Evolutionary conservation across 1,284 basidiomycete genomes (phyloP), one percentile per base, ranked within the genome.

Genomic region (Stygiomarasmius scandens): DNA sequence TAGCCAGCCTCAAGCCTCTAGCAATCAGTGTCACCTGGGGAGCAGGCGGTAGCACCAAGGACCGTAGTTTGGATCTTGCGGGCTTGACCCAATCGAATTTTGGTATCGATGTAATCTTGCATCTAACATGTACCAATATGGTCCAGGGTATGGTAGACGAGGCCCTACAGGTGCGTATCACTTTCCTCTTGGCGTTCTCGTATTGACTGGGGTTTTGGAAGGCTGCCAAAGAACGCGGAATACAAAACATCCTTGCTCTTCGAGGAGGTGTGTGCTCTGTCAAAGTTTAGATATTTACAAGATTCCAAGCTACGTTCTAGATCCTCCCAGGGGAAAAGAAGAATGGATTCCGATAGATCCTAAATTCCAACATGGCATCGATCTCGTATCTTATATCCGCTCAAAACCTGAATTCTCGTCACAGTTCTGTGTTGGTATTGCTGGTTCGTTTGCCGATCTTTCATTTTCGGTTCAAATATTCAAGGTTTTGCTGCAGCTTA

Each of bases 111-210:
- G 93, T 94, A 0, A 85, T 98, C 60, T 77, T 99, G 66, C 97
- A 99, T 78, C 73, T 99, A 63, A 99, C 97, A 16, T 99, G 97
- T 77, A 99, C 97, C 20, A 99, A 99, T 72, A 96, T 97, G 92
- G 83, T 89, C 63, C 84, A 90, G 61, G 93, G 91, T 22, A 87
- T 89, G 74, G 86, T 99, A 5, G 94, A 98, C 70, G 81, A 88
- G 44, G 90, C 90, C 20, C 74, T 99, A 48, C 82, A 84, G 74
- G 95, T 96, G 69, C 56, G 75, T 70, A 38, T n/a, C 22, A 23
- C 43, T 49, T 20, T 16, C 34, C 47, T 11, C 32, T 49, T 25
- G 22, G 45, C 4, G 34, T 14, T 32, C 41, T 49, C 6, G 38
- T 23, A 54, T 55, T 48, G 51, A 38, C 32, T 16, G 44, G 58